phyloP scores from a whole-genome alignment of 768 basidiomycete species.

The Pisolithus marmoratus region DNA sequence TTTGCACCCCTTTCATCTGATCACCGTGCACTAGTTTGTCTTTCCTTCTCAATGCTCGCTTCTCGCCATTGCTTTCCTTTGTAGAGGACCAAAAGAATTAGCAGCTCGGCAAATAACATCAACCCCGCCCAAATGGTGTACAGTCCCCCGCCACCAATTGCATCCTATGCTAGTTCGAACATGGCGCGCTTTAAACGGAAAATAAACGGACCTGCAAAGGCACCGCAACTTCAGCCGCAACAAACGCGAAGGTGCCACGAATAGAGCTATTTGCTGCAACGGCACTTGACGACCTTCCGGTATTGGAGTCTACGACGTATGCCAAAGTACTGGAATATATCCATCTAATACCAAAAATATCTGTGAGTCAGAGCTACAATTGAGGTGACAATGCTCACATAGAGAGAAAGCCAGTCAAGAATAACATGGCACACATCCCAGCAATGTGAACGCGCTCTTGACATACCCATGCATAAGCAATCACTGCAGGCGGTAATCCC shows the following conservation, averaged over 20 bases:
- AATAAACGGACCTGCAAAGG: slow-evolving; percentile 49
- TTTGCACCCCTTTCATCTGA: not conserved
- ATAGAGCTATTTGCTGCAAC: slow-evolving; percentile 73
- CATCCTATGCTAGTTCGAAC: slow-evolving; percentile 36
- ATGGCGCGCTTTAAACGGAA: not conserved
- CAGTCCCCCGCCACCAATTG: slow-evolving; percentile 75
- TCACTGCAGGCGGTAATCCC: slow-evolving; percentile 46
- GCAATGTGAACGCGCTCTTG: slow-evolving; percentile 59
- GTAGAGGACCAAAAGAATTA: slow-evolving; percentile 55
- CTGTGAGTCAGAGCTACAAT: too few relatives aligned
- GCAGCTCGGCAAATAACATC: slow-evolving; percentile 44
- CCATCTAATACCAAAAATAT: slow-evolving; percentile 30
- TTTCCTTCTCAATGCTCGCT: slow-evolving; percentile 41
- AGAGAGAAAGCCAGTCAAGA: slow-evolving; percentile 66
- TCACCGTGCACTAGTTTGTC: slow-evolving; percentile 2
- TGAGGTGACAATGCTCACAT: slow-evolving; percentile 43
- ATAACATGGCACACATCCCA: slow-evolving; percentile 68
- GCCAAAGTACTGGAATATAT: slow-evolving; percentile 72
- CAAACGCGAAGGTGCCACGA: slow-evolving; percentile 62
- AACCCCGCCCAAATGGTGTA: slow-evolving; percentile 67
- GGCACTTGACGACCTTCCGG: slow-evolving; percentile 72
- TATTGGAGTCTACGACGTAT: slow-evolving; percentile 85
- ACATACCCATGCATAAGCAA: slow-evolving; percentile 77
- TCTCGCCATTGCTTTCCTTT: slow-evolving; percentile 61
- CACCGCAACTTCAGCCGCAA: slow-evolving; percentile 69